Conservation (phyloP, 1,139 yeast species). For the Yamadazyma spencermartinsiae region DNA sequence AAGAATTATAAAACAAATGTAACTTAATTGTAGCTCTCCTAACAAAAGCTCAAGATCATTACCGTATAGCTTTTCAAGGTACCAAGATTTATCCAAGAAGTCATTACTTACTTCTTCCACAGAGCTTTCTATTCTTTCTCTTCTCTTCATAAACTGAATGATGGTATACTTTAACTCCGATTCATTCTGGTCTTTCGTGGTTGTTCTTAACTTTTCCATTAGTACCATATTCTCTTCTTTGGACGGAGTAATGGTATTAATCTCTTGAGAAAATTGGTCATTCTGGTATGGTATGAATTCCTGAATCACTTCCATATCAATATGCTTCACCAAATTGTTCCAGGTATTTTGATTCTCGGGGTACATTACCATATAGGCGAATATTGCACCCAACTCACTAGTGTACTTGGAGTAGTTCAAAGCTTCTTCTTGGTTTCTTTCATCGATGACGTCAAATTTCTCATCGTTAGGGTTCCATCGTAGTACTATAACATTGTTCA, state of each 20-base stretch:
- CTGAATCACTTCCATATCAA: slow-evolving; percentile 24
- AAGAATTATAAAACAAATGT: slow-evolving; percentile 24
- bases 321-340: slow-evolving; percentile 15
- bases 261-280: slow-evolving; percentile 11
- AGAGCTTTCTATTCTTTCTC: slow-evolving; percentile 1
- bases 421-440: slow-evolving; percentile 27
- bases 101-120: slow-evolving; percentile 20
- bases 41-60: slow-evolving; percentile 22
- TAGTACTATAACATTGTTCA: slow-evolving; percentile 21
- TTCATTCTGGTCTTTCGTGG: slow-evolving; percentile 8
- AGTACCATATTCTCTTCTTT: slow-evolving; percentile 29
- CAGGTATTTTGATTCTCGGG: slow-evolving; percentile 23
- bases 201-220: slow-evolving; percentile 15
- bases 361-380: slow-evolving; percentile 24
- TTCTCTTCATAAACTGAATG: slow-evolving; percentile 20
- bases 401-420: slow-evolving; percentile 19
- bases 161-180: slow-evolving; percentile 27
- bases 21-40: slow-evolving; percentile 30
- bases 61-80: slow-evolving; percentile 22
- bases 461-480: slow-evolving; percentile 24
- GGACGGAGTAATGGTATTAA: slow-evolving; percentile 29
- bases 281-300: slow-evolving; percentile 20
- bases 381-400: slow-evolving; percentile 21
- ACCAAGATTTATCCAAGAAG: slow-evolving; percentile 32
- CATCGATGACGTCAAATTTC: slow-evolving; percentile 22